Base-by-base conservation (phyloP, 176 grass and related monocot species). In the Miscanthus lutarioriparius region DNA sequence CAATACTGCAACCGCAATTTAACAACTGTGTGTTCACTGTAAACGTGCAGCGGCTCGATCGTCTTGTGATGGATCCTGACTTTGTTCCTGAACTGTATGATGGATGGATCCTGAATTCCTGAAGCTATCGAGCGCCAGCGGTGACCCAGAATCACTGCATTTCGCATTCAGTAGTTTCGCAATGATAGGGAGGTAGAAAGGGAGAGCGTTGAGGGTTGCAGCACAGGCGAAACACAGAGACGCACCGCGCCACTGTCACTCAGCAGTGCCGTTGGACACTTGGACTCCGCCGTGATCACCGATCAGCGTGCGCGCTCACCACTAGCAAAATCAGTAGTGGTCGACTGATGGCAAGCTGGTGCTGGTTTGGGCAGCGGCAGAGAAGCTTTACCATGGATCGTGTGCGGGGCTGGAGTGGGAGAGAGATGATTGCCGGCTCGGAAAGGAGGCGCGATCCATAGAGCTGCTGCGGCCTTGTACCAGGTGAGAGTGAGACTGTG, bases 351-450 rank as follows among this genome's bases (percentile, higher is more conserved):
- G 17, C 22, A 44, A 83, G 51, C 28, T 77, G 64, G 37, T 15
- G 48, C 49, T 76, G 49, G 47, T 10, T 49, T 53, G 8, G 38
- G 79, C 72, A 10, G 67, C 27, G 7, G 82, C 33, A 22, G 51
- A 7, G 23, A 23, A n/a, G 14, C 22, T n/a, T 28, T 43, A 35
- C 28, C 71, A 32, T 51, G 14, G 14, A 67, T 22, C 70, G 77
- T 70, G 82, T 4, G 30, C 11, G 73, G 6, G 7, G 19, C 17
- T 54, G 53, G 20, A 30, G 6, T 17, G 64, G 23, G 61, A 40
- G 71, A 23, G 32, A 16, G 39, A 84, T 84, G 26, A 84, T 80
- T 75, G 44, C 69, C 20, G 36, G 23, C 19, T 37, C 10, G 7
- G 26, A 74, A 78, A 74, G 41, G 58, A 6, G 66, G 40, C 7